Conservation (phyloP, 192 early-diverging fungal genomes). For the Dissophora globulifera region DNA sequence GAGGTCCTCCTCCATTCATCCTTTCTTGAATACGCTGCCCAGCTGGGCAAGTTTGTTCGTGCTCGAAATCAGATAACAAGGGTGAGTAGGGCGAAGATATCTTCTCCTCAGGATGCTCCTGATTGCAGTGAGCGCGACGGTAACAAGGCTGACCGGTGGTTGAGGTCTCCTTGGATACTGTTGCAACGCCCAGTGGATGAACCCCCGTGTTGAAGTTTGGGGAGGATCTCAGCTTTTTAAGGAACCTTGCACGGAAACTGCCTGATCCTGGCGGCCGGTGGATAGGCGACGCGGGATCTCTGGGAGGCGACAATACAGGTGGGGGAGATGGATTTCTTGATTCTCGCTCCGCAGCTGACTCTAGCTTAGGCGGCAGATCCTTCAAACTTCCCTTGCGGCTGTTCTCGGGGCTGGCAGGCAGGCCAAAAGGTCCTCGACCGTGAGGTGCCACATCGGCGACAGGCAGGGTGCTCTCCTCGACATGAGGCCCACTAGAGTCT, state of each 20-base stretch:
- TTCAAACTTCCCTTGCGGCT: not conserved
- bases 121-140: too few species aligned
- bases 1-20: not conserved
- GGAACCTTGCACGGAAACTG: slow-evolving; percentile 30
- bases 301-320: too few species aligned
- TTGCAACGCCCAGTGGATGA: not conserved
- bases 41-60: slow-evolving; percentile 25
- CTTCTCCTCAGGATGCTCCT: too few species aligned
- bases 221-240: slow-evolving; percentile 27
- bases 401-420: slow-evolving; percentile 5
- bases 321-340: too few species aligned
- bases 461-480: too few species aligned
- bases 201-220: slow-evolving; percentile 25
- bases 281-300: too few species aligned
- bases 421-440: slow-evolving; percentile 6
- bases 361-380: not conserved
- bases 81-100: slow-evolving; percentile 15
- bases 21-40: slow-evolving; percentile 23
- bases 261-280: slow-evolving; percentile 14
- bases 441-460: too few species aligned
- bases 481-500: not conserved
- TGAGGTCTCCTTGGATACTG: not conserved
- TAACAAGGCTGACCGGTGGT: too few species aligned
- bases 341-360: not conserved
- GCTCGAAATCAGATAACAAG: slow-evolving; percentile 27